These are phyloP conservation scores for Zygotorulaspora mrakii DNA, from an alignment of 1,139 yeast genomes.

Conservation along the genomic window DNA sequence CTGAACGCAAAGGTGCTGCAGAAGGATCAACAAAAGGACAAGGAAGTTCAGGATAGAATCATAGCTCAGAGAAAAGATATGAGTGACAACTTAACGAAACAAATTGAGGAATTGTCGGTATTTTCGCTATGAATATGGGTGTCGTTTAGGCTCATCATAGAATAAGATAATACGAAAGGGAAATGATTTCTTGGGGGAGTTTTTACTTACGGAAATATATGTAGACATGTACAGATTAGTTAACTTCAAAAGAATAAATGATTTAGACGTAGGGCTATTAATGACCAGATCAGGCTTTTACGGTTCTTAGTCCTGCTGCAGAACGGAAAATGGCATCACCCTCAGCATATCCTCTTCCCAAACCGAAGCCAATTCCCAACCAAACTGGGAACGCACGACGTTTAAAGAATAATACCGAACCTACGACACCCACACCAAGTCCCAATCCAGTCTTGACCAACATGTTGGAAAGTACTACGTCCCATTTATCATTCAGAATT, in stretches of 20 bases:
- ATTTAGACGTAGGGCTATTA: conserved; percentile 1
- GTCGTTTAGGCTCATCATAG: too few relatives aligned
- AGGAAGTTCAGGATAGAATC: conserved; percentile 41
- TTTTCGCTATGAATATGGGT: conserved; percentile 44
- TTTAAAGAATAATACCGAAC: conserved; percentile 84
- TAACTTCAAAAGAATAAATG: conserved; percentile 13
- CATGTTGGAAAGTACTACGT: conserved; percentile 89
- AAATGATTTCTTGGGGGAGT: too few relatives aligned
- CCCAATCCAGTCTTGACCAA: conserved; percentile 97
- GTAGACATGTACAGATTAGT: conserved; percentile 16
- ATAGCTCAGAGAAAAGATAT: conserved; percentile 43
- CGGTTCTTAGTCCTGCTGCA: conserved; percentile 66
- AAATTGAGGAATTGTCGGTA: conserved; percentile 56
- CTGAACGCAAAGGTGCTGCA: conserved; percentile 39
- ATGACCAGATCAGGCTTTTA: conserved; percentile 48
- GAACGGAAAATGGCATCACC: conserved; percentile 96
- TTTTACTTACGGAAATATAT: conserved; percentile 5
- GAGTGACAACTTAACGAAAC: conserved; percentile 51
- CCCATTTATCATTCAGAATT: conserved; percentile 89
- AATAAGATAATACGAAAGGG: too few relatives aligned
- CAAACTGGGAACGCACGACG: conserved; percentile 97
- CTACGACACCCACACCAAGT: conserved; percentile 92
- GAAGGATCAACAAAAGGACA: conserved; percentile 44
- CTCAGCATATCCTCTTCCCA: conserved; percentile 96
- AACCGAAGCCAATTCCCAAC: conserved; percentile 93